These are phyloP conservation scores for Rhododendron molle DNA, from an alignment of 148 eudicot species.

Conservation along the genomic window DNA sequence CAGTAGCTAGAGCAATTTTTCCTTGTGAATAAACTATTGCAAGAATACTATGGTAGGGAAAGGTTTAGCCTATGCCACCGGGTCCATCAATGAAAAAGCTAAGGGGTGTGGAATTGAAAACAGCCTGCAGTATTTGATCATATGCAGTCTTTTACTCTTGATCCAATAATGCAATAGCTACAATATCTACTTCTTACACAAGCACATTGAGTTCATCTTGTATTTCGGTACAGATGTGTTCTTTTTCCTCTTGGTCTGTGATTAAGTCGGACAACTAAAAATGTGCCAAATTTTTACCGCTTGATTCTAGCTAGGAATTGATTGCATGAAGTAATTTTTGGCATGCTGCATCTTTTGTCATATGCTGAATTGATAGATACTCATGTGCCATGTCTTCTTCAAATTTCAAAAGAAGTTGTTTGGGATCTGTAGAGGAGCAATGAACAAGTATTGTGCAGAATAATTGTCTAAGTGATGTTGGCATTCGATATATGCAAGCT, in stretches of 20 bases:
- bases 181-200: too few species aligned
- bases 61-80: neutral
- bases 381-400: neutral
- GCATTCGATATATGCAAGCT: too few species aligned
- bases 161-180: too few species aligned
- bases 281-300: neutral
- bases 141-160: neutral
- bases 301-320: neutral
- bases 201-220: neutral
- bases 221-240: neutral
- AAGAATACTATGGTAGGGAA: neutral
- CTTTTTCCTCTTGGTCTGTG: rapidly evolving
- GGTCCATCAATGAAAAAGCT: neutral
- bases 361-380: neutral
- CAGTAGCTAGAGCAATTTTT: neutral
- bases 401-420: too few species aligned
- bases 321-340: neutral
- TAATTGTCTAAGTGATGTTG: too few species aligned
- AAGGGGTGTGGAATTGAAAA: rapidly evolving
- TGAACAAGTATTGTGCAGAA: too few species aligned
- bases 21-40: neutral
- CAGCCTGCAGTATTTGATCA: too few species aligned
- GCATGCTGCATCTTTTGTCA: neutral
- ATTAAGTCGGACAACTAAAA: too few species aligned
- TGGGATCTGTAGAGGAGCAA: too few species aligned